These are phyloP conservation scores for Didymella exigua DNA, from an alignment of 2,329 filamentous ascomycete genomes.

Conservation along the genomic window DNA sequence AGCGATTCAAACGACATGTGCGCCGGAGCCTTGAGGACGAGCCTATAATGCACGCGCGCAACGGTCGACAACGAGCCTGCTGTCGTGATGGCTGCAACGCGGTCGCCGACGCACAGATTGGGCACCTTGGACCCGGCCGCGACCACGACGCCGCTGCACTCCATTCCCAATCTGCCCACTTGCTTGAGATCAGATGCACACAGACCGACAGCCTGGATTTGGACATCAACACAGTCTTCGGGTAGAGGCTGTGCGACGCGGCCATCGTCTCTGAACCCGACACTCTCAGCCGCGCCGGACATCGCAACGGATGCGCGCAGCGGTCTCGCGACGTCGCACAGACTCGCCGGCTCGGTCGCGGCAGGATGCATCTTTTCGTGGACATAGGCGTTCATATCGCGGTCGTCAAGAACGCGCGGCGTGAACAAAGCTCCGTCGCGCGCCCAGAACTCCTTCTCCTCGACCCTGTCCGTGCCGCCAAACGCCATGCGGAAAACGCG, in stretches of 20 bases:
- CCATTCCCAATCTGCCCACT: constrained; percentile 3
- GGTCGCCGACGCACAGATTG: constrained; percentile 30
- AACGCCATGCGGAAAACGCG: constrained; percentile 16
- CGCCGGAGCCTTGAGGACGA: constrained; percentile 26
- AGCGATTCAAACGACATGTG: constrained; percentile 33
- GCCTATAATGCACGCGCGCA: constrained; percentile 21
- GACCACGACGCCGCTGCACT: constrained; percentile 23
- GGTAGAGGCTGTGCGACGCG: not conserved
- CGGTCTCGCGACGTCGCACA: constrained; percentile 19
- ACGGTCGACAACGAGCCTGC: constrained; percentile 28
- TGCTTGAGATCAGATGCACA: not conserved
- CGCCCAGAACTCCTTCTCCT: constrained; percentile 17
- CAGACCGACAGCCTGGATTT: constrained; percentile 36
- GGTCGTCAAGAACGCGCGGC: constrained; percentile 25
- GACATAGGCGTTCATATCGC: constrained; percentile 29
- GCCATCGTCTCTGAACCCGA: constrained; percentile 29
- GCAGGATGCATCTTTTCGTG: constrained; percentile 28
- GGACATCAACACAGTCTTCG: constrained; percentile 41
- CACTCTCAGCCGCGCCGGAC: constrained; percentile 22
- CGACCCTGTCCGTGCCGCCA: not conserved
- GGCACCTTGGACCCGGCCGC: constrained; percentile 22
- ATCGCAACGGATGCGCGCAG: constrained; percentile 19
- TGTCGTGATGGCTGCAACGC: constrained; percentile 29
- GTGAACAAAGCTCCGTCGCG: constrained; percentile 15
- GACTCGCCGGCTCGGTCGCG: constrained; percentile 19